Base-by-base conservation (phyloP, 2,329 filamentous ascomycete genomes). In the Colletotrichum acutatum region DNA sequence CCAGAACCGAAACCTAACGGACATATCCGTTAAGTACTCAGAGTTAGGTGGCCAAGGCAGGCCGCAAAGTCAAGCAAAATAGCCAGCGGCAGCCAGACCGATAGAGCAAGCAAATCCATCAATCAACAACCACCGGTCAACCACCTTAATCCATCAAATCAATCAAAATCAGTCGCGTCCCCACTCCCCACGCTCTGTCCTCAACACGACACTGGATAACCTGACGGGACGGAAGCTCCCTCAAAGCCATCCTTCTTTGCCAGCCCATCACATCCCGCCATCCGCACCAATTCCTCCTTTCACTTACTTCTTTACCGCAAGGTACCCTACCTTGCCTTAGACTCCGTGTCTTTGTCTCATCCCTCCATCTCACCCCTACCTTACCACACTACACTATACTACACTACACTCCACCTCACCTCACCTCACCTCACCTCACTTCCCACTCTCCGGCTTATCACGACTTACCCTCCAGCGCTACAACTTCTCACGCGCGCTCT, bases 161-260 rank as follows among this genome's bases (percentile, higher is more conserved):
- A 52, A 66, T 65, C 70, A 57, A 49, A 72, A 61, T 52, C 60
- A 22, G 66, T 72, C 70, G 66, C 70, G 70, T 70, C 66, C 56
- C 66, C 66, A 68, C 70, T 60, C 60, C 34, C 59, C 60, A 59
- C 60, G 67, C 61, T 65, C 61, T 49, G 34, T 63, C 59, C 30
- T 70, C 54, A 70, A 70, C 53, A 64, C 66, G 66, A 72, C 65
- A 60, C 58, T 56, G 22, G 49, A 57, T 32, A 64, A 54, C 42
- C 42, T 49, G 42, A 49, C 68, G 56, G 57, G 42, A 72, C 70
- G 66, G 70, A 66, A 70, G 53, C 34, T 69, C 59, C 42, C 70
- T 60, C 65, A 60, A 16, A 69, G 53, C 59, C 46, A 34, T 65
- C 53, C 14, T 37, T 11, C 42, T 11, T 34, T 34, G 8, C 11